A percentile compares a stretch with the other conserved stretches of the same genome.
Conservation (phyloP, 2,329 filamentous ascomycete species). For the Hypomyces rosellus region DNA sequence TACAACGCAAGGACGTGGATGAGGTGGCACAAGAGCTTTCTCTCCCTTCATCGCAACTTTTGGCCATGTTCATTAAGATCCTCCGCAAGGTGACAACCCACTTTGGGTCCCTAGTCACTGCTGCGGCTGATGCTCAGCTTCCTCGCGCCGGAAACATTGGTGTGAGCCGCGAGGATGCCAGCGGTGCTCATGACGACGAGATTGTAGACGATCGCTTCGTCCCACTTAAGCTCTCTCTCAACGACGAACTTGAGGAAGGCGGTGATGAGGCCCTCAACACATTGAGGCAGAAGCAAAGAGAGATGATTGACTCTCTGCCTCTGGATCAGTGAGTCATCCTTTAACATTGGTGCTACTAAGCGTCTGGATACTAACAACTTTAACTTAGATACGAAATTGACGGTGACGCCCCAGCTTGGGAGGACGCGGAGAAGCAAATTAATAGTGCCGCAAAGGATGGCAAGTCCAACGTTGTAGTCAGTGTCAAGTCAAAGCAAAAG, state of each 20-base stretch:
- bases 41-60: slow-evolving; percentile 67
- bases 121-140: slow-evolving; percentile 62
- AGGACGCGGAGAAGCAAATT: slow-evolving; percentile 71
- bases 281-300: slow-evolving; percentile 73
- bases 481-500: slow-evolving; percentile 77
- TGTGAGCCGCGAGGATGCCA: slow-evolving; percentile 53
- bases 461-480: slow-evolving; percentile 60
- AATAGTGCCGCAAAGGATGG: slow-evolving; percentile 48
- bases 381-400: slow-evolving; percentile 57
- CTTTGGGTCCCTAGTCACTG: slow-evolving; percentile 69
- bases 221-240: slow-evolving; percentile 63
- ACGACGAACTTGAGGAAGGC: slow-evolving; percentile 79
- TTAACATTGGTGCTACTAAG: not conserved
- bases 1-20: slow-evolving; percentile 85
- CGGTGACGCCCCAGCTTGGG: slow-evolving; percentile 55
- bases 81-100: slow-evolving; percentile 78
- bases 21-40: slow-evolving; percentile 71
- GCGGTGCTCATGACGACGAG: slow-evolving; percentile 64
- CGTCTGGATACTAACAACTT: not conserved
- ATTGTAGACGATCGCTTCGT: slow-evolving; percentile 58
- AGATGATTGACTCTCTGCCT: slow-evolving; percentile 83
- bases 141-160: slow-evolving; percentile 52
- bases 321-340: slow-evolving; percentile 55
- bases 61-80: slow-evolving; percentile 97
- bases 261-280: slow-evolving; percentile 68